Evolutionary conservation across 371 early-diverging fungal genomes (phyloP).

Genomic region (Rhizopus delemar): DNA sequence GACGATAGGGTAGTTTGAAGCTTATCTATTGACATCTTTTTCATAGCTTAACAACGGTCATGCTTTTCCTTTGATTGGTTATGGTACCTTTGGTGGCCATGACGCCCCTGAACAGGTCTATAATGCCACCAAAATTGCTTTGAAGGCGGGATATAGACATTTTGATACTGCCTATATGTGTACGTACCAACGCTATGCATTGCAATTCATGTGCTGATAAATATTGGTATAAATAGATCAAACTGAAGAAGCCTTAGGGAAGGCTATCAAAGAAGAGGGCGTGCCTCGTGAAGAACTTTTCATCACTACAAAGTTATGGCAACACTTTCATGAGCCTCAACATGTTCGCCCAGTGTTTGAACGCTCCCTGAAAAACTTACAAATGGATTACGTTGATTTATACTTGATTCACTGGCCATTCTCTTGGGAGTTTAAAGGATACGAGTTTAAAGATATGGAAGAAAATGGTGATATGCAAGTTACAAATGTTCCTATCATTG

Average conservation of each 20-base stretch:
- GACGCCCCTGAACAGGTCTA: constrained; percentile 42
- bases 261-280: constrained; percentile 58
- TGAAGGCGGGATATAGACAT: constrained; percentile 42
- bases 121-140: constrained; percentile 39
- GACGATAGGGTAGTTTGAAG: not conserved
- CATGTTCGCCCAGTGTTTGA: constrained; percentile 52
- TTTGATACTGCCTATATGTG: constrained; percentile 51
- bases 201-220: no score
- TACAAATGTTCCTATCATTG: constrained; percentile 51
- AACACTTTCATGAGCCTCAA: constrained; percentile 62
- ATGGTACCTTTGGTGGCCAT: constrained; percentile 48
- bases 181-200: constrained; percentile 15
- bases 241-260: constrained; percentile 78
- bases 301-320: constrained; percentile 91
- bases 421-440: constrained; percentile 39
- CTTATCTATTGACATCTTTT: not conserved
- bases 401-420: constrained; percentile 74
- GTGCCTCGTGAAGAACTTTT: constrained; percentile 75
- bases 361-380: constrained; percentile 69
- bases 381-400: constrained; percentile 84
- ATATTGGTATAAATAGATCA: constrained; percentile 18
- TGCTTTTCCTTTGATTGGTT: constrained; percentile 42
- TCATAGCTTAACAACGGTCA: constrained; percentile 37
- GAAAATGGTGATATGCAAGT: constrained; percentile 30
- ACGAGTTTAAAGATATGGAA: constrained; percentile 24